phyloP scores from a whole-genome alignment of 441 rosid species.

The Erysimum cheiri region DNA sequence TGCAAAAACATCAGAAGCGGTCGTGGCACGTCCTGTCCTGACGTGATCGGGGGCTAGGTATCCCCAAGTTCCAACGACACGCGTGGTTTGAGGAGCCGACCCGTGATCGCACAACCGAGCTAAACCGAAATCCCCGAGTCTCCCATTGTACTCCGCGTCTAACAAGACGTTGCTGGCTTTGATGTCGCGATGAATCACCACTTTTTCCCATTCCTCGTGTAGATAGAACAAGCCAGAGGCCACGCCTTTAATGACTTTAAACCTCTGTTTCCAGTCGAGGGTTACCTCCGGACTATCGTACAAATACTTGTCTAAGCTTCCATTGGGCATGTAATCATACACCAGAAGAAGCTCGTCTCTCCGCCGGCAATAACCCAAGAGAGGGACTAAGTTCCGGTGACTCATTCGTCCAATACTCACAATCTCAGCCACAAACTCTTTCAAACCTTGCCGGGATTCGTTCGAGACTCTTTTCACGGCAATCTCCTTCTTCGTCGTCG shows the following conservation, averaged over 20 bases:
- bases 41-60: slow-evolving; percentile 77
- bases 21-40: slow-evolving; percentile 67
- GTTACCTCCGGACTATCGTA: slow-evolving; percentile 47
- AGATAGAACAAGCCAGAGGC: slow-evolving; percentile 67
- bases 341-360: slow-evolving; percentile 65
- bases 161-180: slow-evolving; percentile 73
- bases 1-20: slow-evolving; percentile 67
- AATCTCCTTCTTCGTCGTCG: slow-evolving; percentile 49
- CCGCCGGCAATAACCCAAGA: slow-evolving; percentile 74
- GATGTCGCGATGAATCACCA: slow-evolving; percentile 43
- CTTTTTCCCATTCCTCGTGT: slow-evolving; percentile 77
- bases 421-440: slow-evolving; percentile 75
- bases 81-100: slow-evolving; percentile 62
- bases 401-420: slow-evolving; percentile 72
- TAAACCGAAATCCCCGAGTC: slow-evolving; percentile 78
- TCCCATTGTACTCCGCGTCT: slow-evolving; percentile 61
- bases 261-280: slow-evolving; percentile 69
- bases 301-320: slow-evolving; percentile 70
- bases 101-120: slow-evolving; percentile 76
- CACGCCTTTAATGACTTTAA: slow-evolving; percentile 63
- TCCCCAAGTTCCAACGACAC: slow-evolving; percentile 77
- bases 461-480: slow-evolving; percentile 78
- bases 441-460: slow-evolving; percentile 74
- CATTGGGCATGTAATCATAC: slow-evolving; percentile 76
- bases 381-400: slow-evolving; percentile 70